A percentile compares a stretch with the other conserved stretches of the same genome.
Evolutionary conservation across 2,329 filamentous ascomycete species (phyloP).

Genomic region (Beauveria pseudobassiana): DNA sequence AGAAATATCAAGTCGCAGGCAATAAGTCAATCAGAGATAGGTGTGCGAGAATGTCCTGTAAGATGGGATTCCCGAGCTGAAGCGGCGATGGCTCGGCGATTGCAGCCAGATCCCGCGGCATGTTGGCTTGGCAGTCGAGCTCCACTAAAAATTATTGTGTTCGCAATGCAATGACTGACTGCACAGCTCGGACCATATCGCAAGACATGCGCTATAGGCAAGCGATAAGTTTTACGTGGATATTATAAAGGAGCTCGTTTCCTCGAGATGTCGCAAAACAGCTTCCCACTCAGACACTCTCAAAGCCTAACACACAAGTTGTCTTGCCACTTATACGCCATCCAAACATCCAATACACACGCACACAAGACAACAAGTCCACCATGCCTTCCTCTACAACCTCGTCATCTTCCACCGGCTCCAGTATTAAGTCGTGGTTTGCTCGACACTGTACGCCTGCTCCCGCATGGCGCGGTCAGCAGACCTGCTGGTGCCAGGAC

Average conservation of each 20-base stretch:
- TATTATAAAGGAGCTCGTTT: constrained; percentile 1
- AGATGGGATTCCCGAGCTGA: background rate
- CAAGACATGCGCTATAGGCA: background rate
- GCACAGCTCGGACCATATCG: constrained; percentile 4
- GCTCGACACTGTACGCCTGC: constrained; percentile 33
- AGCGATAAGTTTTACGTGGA: background rate
- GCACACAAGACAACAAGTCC: background rate
- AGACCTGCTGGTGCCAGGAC: constrained; percentile 29
- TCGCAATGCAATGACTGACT: background rate
- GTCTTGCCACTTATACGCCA: background rate
- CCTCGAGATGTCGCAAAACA: too few relatives aligned
- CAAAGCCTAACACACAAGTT: background rate
- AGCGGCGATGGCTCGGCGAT: constrained; percentile 7
- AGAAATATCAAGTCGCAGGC: too few relatives aligned
- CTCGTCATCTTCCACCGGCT: constrained; percentile 14
- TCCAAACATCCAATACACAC: background rate
- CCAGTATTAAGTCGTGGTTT: constrained; percentile 26
- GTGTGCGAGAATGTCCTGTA: background rate
- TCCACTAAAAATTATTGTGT: background rate
- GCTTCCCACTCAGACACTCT: background rate
- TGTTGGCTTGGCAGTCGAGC: background rate
- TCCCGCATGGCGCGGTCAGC: constrained; percentile 27
- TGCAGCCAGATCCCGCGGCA: background rate
- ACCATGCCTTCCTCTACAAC: constrained; percentile 13
- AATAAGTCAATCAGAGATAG: background rate